Conservation (phyloP, 306 rosid genomes). For the Gillenia trifoliata region DNA sequence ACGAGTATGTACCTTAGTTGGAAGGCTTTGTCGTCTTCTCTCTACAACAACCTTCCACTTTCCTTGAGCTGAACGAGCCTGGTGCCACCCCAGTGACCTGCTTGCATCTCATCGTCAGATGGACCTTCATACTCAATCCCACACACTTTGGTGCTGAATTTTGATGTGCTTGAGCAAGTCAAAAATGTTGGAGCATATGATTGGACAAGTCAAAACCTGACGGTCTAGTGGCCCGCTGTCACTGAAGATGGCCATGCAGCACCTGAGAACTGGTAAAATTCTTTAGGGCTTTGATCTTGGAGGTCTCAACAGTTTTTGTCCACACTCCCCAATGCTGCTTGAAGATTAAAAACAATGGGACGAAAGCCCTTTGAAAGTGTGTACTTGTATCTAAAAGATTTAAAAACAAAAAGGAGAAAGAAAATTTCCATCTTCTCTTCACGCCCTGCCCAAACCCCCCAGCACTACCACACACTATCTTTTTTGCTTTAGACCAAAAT, state of each 20-base stretch:
- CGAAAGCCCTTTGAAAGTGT: slow-evolving; percentile 36
- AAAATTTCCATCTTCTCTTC: no score
- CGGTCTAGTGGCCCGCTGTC: slow-evolving; percentile 27
- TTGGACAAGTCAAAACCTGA: slow-evolving; percentile 32
- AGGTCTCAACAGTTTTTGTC: slow-evolving; percentile 42
- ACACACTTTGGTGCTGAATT: slow-evolving; percentile 34
- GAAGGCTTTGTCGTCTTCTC: slow-evolving; percentile 23
- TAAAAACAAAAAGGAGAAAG: no score
- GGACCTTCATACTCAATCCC: slow-evolving; percentile 38
- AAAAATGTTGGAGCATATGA: slow-evolving; percentile 45
- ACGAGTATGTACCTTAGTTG: slow-evolving; percentile 23
- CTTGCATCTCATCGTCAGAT: slow-evolving; percentile 20
- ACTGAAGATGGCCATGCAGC: slow-evolving; percentile 62
- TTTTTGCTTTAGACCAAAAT: no score
- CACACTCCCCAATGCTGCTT: slow-evolving; percentile 52
- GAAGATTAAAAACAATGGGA: slow-evolving; percentile 49
- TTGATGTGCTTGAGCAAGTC: slow-evolving; percentile 40
- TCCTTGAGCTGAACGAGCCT: slow-evolving; percentile 34
- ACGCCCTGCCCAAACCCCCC: no score
- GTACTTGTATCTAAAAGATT: no score
- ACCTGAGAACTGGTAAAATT: slow-evolving; percentile 49
- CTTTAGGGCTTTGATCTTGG: slow-evolving; percentile 56
- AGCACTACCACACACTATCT: no score
- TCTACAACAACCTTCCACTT: slow-evolving; percentile 43
- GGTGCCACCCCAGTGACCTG: slow-evolving; percentile 49